phyloP scores from a whole-genome alignment of 441 rosid genomes.

The Euphorbia celastroides region DNA sequence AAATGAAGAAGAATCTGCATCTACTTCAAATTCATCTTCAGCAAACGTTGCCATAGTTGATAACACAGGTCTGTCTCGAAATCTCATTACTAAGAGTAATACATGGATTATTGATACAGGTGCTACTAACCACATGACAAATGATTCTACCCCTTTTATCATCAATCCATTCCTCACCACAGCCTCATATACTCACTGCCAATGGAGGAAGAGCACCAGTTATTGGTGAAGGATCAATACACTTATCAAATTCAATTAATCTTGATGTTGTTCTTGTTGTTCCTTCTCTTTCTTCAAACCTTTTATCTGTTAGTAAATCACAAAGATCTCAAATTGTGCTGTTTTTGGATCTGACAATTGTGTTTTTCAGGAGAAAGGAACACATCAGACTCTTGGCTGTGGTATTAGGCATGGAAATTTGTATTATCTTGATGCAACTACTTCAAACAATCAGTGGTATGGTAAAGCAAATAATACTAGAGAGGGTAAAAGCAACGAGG shows the following conservation, averaged over 20 bases:
- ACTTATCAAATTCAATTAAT: neutral
- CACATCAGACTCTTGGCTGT: constrained; percentile 6
- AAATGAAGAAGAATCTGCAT: neutral
- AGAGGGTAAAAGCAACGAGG: neutral
- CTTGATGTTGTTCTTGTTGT: neutral
- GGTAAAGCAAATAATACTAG: neutral
- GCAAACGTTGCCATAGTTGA: neutral
- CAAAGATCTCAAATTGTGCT: neutral
- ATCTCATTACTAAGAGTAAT: neutral
- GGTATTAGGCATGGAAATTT: neutral
- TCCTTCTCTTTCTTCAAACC: constrained; percentile 5
- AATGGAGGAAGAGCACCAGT: neutral
- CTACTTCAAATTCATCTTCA: neutral
- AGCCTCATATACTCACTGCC: neutral
- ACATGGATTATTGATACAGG: constrained; percentile 10
- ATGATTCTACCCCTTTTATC: neutral
- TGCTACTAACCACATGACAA: constrained; percentile 12
- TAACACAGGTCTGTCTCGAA: neutral
- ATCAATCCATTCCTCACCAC: neutral
- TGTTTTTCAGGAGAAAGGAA: neutral
- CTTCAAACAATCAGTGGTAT: neutral
- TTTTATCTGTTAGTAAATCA: constrained; percentile 5
- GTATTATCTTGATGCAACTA: neutral
- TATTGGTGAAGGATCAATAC: neutral
- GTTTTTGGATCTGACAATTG: neutral